Percentiles rank a stretch among this genome's conserved stretches.
Evolutionary conservation across 768 basidiomycete genomes (phyloP).

Genomic region (Lyophyllum decastes): DNA sequence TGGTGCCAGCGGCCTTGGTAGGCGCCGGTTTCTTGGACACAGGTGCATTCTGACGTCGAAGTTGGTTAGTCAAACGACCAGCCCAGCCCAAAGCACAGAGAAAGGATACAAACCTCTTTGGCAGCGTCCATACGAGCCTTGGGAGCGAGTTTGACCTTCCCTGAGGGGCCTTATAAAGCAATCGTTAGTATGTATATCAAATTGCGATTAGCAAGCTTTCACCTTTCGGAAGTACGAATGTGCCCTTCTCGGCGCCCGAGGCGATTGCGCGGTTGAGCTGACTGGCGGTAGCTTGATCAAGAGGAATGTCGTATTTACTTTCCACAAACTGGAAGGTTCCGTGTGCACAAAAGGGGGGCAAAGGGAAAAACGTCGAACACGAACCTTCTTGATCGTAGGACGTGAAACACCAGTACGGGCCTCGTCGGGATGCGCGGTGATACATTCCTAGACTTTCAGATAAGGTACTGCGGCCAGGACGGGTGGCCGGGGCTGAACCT

Average conservation of each 20-base stretch:
- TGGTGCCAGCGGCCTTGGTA: constrained; percentile 9
- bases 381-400: constrained; percentile 77
- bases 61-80: constrained; percentile 4
- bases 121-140: constrained; percentile 60
- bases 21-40: constrained; percentile 39
- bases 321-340: constrained; percentile 66
- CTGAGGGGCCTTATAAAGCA: constrained; percentile 28
- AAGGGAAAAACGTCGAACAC: constrained; percentile 17
- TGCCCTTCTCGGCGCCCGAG: constrained; percentile 47
- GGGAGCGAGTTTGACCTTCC: constrained; percentile 48
- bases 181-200: constrained; percentile 6
- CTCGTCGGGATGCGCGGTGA: constrained; percentile 70
- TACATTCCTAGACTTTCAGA: constrained; percentile 56
- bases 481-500: not conserved
- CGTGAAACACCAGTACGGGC: constrained; percentile 78
- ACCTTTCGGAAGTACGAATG: constrained; percentile 55
- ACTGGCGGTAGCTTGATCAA: constrained; percentile 69
- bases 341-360: constrained; percentile 13
- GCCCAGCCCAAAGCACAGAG: not conserved
- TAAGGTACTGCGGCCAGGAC: constrained; percentile 14
- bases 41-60: constrained; percentile 37
- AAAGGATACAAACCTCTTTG: constrained; percentile 41
- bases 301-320: constrained; percentile 76
- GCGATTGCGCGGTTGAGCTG: constrained; percentile 85
- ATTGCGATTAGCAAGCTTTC: not conserved